Percentiles rank a stretch among this genome's conserved stretches.
phyloP scores from a whole-genome alignment of 2,329 filamentous ascomycete genomes.

The Emergomyces orientalis region DNA sequence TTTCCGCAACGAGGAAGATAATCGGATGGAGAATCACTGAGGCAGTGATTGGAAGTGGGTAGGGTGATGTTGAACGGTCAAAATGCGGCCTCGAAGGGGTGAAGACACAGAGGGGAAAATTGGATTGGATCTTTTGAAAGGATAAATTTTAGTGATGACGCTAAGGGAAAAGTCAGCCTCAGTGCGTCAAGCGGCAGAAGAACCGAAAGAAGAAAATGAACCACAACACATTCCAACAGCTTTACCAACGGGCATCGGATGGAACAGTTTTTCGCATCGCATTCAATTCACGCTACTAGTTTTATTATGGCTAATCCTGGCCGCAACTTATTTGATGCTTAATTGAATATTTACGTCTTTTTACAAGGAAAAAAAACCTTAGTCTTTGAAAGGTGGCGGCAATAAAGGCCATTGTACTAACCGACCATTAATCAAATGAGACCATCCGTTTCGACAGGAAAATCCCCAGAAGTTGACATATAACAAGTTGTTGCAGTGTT shows the following conservation, averaged over 20 bases:
- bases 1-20: conserved; percentile 17
- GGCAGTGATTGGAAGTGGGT: conserved; percentile 14
- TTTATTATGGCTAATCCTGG: not conserved
- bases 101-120: conserved; percentile 12
- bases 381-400: not conserved
- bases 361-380: not conserved
- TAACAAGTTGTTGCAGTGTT: not conserved
- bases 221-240: not conserved
- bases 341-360: not conserved
- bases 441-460: not conserved
- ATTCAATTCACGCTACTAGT: not conserved
- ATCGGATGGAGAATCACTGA: conserved; percentile 18
- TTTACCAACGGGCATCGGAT: not conserved
- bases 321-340: not conserved
- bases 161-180: conserved; percentile 16
- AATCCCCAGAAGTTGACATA: not conserved
- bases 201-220: conserved; percentile 8
- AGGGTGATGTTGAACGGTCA: conserved; percentile 1
- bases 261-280: not conserved
- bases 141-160: conserved; percentile 20
- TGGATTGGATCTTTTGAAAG: conserved; percentile 11
- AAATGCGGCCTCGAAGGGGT: conserved; percentile 6
- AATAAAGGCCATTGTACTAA: not conserved
- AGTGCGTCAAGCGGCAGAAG: conserved; percentile 12
- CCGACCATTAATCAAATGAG: no score